Evolutionary conservation across 1,284 basidiomycete genomes (phyloP), one percentile per base, ranked within the genome.

Genomic region (Papiliotrema nemorosa): DNA sequence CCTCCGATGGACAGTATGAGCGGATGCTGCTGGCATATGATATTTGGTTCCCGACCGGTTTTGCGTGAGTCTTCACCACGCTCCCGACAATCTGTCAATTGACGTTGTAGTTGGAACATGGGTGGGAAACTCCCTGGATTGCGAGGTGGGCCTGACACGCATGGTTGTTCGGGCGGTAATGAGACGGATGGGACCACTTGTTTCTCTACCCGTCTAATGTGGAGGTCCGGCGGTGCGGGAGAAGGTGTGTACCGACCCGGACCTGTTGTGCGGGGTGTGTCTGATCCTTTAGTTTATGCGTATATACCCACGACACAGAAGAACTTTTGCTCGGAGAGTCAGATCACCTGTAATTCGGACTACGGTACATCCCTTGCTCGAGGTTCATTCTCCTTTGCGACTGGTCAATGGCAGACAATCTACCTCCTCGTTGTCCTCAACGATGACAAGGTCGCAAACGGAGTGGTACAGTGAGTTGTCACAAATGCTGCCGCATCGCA

Each of bases 81-180:
- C 20, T 9, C 34, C 26, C 7, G 33, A 21, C 38, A 10, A 7
- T 20, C 10, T 16, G 12, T 21, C 26, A 10, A 26, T 3, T 22
- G 34, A 3, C 24, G 44, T 37, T 16, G 10, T 51, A 69, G 69
- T 41, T 69, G 50, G 54, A 67, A 67, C 49, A 57, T 60, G 38
- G 75, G 74, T 9, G 75, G 75, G n/a, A 76, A 76, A 55, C 62
- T 76, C 3, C 72, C 75, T 3, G 75, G 75, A 18, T 54, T 76
- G 24, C 55, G 74, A 46, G 75, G 74, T 21, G 75, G 75, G 7
- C 57, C 64, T 0, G 67, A 70, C 37, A 12, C 61, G 0, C 39
- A 36, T 7, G 73, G 72, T 4, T 76, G 75, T 58, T 70, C 72
- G 3, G 75, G 75, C 5, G 75, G 75, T 0, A 63, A 59, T 34